Percentiles rank a stretch among this genome's conserved stretches.
These are phyloP conservation scores for Raddia distichophylla DNA, from an alignment of 176 grass and related monocot species.

Conservation along the genomic window DNA sequence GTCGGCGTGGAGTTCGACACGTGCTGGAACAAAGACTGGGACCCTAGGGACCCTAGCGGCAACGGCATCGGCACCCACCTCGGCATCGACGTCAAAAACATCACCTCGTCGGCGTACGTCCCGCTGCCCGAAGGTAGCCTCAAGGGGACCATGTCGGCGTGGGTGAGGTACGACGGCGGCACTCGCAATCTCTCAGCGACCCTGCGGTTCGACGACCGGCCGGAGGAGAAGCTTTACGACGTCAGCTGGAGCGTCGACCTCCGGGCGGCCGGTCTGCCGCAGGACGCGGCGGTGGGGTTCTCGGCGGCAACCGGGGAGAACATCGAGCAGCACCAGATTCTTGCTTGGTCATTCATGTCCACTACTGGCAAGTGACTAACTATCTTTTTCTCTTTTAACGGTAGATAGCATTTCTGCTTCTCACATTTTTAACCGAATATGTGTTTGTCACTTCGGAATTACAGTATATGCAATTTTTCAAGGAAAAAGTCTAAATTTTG, in stretches of 20 bases:
- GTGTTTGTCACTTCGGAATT: too few relatives aligned
- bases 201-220: slow-evolving; percentile 16
- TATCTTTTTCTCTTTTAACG: too few relatives aligned
- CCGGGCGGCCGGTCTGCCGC: slow-evolving; percentile 5
- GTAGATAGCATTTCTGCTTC: too few relatives aligned
- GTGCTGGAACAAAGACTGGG: slow-evolving; percentile 32
- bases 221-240: background rate
- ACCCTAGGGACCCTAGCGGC: too few relatives aligned
- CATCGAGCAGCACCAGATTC: slow-evolving; percentile 43
- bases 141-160: slow-evolving; percentile 22
- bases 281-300: slow-evolving; percentile 51
- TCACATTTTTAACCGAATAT: too few relatives aligned
- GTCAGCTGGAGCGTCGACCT: slow-evolving; percentile 29
- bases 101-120: background rate
- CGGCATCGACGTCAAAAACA: background rate
- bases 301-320: slow-evolving; percentile 38
- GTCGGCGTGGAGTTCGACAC: slow-evolving; percentile 64
- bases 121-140: background rate
- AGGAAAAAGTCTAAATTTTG: too few relatives aligned
- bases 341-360: slow-evolving; percentile 54
- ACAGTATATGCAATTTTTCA: too few relatives aligned
- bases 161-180: slow-evolving; percentile 14
- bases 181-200: slow-evolving; percentile 8
- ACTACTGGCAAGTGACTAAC: background rate
- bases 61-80: slow-evolving; percentile 23